A percentile compares a stretch with the other conserved stretches of the same genome.
phyloP scores from a whole-genome alignment of 345 rosid species.

The Ricinus communis region DNA sequence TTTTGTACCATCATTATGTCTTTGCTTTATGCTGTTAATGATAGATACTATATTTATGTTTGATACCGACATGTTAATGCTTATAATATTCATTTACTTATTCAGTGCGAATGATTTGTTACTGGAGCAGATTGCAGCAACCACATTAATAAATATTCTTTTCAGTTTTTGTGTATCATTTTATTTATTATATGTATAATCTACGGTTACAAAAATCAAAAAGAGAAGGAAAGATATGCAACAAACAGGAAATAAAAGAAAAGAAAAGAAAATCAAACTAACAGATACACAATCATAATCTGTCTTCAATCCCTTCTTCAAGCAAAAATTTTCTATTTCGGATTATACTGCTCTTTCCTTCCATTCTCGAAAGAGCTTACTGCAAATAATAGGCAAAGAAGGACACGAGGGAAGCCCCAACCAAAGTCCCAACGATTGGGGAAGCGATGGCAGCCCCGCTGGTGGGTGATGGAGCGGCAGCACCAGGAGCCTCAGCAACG shows the following conservation, averaged over 20 bases:
- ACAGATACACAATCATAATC: not conserved
- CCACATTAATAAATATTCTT: no score
- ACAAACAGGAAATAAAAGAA: not conserved
- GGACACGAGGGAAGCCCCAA: slow-evolving; percentile 64
- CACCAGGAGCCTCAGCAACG: slow-evolving; percentile 28
- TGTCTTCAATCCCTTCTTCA: not conserved
- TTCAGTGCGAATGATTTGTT: no score
- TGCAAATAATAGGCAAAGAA: slow-evolving; percentile 59
- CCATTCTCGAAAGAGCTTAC: slow-evolving; percentile 23
- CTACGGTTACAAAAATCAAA: not conserved
- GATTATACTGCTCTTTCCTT: not conserved
- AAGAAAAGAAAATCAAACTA: not conserved
- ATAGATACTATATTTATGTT: no score
- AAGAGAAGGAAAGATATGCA: not conserved
- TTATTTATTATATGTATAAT: no score
- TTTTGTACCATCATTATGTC: no score
- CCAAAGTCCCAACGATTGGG: slow-evolving; percentile 57
- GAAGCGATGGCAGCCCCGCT: slow-evolving; percentile 41
- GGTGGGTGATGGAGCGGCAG: slow-evolving; percentile 33
- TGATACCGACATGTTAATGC: no score
- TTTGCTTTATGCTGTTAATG: no score
- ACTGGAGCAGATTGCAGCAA: no score
- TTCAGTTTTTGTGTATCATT: no score
- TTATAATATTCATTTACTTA: no score
- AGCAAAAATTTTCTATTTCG: not conserved